These are phyloP conservation scores for Sinapis alba DNA, from an alignment of 441 rosid genomes.

Conservation along the genomic window DNA sequence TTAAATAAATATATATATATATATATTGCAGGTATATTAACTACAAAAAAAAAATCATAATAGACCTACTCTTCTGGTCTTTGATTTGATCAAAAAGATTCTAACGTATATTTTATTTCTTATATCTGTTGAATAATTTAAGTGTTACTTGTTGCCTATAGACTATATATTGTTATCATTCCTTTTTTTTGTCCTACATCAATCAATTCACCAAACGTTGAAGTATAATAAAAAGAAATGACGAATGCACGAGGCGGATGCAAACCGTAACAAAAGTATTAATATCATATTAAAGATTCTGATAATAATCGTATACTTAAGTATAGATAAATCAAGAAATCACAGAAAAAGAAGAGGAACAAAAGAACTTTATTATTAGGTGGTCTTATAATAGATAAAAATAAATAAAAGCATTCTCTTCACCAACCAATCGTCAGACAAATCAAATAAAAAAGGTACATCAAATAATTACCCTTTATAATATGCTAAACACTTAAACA, in stretches of 20 bases:
- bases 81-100: conserved; percentile 21
- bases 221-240: conserved; percentile 2
- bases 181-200: conserved; percentile 28
- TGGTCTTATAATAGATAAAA: background rate
- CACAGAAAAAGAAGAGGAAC: background rate
- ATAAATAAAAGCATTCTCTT: background rate
- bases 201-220: conserved; percentile 42
- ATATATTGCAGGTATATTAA: background rate
- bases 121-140: conserved; percentile 4
- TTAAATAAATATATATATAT: conserved; percentile 2
- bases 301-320: background rate
- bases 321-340: background rate
- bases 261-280: conserved; percentile 35
- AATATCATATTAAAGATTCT: conserved; percentile 25
- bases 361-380: background rate
- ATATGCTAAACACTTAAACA: background rate
- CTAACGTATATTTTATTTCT: background rate
- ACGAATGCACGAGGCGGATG: conserved; percentile 41
- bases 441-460: background rate
- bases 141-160: conserved; percentile 18
- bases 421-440: background rate
- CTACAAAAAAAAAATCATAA: background rate
- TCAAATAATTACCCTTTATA: background rate
- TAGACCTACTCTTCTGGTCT: background rate
- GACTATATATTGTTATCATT: conserved; percentile 14